Base-by-base conservation (phyloP, 345 rosid genomes). In the Angophora floribunda region DNA sequence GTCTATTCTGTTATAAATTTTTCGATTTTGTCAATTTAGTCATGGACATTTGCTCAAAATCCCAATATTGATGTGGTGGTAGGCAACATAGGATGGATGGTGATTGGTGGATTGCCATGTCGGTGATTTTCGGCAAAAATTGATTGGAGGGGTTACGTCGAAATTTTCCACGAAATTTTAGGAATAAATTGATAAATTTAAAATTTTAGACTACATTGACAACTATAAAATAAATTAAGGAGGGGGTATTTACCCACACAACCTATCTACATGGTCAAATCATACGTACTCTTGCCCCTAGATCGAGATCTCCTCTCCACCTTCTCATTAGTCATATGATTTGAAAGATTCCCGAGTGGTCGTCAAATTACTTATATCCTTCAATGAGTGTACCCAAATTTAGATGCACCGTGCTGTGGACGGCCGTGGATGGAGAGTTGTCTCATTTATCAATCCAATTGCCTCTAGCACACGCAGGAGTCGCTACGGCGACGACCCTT, bases 11-110 rank as follows among this genome's bases (percentile, higher is more conserved):
- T 9, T 8, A 15, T 6, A 1, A 1, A 16, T 0, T 15, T 67
- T 32, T 15, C 5, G 15, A 67, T 15, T 30, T 67, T 67, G 4
- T 67, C 0, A 30, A 0, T 67, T 15, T 67, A 67, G 12, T 30
- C 6, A 0, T 0, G 0, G 30, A 30, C 8, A 2, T 65, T 65
- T 15, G 36, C 0, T 0, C 8, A 2, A 1, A 67, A 15, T 67
- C 17, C 0, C 21, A 9, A 32, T 17, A 17, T 10, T 32, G 0
- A 32, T 8, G 1, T 70, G 45, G 6, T 9, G 13, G 0, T 36
- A 0, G 7, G 0, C 0, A 9, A 28, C 9, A 0, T n/a, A 13
- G 7, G 75, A 63, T 28, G 70, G 1, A 9, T 13, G 30, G 2
- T 3, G 0, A 1, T 67, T 4, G 15, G 0, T 30, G 5, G 11